These are phyloP conservation scores for Penicillium cataractarum DNA, from an alignment of 495 filamentous ascomycete species.

Conservation along the genomic window DNA sequence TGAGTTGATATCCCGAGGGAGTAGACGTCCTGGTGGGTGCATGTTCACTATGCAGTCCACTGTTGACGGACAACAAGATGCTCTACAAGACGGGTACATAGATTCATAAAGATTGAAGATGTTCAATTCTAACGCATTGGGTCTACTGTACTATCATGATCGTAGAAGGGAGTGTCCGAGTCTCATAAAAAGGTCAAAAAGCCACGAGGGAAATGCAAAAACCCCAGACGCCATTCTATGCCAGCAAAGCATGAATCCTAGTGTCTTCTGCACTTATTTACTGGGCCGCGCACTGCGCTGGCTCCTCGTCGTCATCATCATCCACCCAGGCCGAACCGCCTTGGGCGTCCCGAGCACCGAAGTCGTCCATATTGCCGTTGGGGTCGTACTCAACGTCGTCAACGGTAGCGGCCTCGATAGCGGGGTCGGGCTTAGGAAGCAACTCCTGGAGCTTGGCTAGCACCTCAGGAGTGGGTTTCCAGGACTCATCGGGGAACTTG, in stretches of 20 bases:
- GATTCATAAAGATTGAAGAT: slow-evolving; percentile 2
- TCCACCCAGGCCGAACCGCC: slow-evolving; percentile 79
- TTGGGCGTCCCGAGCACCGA: slow-evolving; percentile 69
- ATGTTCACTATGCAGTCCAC: not conserved
- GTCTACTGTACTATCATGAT: slow-evolving; percentile 22
- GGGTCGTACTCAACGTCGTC: slow-evolving; percentile 87
- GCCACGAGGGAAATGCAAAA: slow-evolving; percentile 23
- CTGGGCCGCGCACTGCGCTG: slow-evolving; percentile 83
- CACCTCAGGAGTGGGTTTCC: slow-evolving; percentile 69
- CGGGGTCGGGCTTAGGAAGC: slow-evolving; percentile 64
- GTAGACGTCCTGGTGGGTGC: slow-evolving; percentile 3
- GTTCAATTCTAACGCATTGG: slow-evolving; percentile 13
- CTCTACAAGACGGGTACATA: not conserved
- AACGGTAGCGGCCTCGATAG: slow-evolving; percentile 68
- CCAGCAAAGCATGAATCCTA: slow-evolving; percentile 20
- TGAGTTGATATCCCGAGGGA: not conserved
- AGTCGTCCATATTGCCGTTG: slow-evolving; percentile 79
- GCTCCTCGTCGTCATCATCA: slow-evolving; percentile 64
- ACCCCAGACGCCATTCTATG: slow-evolving; percentile 35
- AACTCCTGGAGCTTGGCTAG: slow-evolving; percentile 71
- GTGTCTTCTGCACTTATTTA: slow-evolving; percentile 46
- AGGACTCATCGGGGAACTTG: slow-evolving; percentile 84
- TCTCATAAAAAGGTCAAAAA: slow-evolving; percentile 1
- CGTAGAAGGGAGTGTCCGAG: slow-evolving; percentile 15
- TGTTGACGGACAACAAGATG: not conserved